Base-by-base conservation (phyloP, 2,329 filamentous ascomycete species). In the Pyrenophora teres region DNA sequence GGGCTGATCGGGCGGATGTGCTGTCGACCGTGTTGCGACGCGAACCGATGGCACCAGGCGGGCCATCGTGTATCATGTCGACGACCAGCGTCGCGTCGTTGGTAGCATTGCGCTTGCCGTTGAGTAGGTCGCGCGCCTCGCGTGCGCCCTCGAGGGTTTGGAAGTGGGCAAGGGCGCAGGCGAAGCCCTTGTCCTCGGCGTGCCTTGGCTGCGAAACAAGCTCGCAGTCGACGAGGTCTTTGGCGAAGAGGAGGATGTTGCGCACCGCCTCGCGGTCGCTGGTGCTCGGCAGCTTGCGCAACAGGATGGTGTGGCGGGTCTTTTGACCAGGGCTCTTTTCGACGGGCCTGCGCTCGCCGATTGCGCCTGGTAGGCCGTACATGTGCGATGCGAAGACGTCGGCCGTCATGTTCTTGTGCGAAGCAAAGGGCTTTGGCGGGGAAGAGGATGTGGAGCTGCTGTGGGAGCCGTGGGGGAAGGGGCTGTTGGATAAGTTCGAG, bases 191-290 rank as follows among this genome's bases (percentile, higher is more conserved):
- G 59, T 87, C 83, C 43, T 86, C 82, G 13, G 79, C 74, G 54
- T 77, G 76, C n/a, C 81, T 80, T 42, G 77, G 76, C 12, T 63
- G 55, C 4, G 77, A 72, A 13, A 86, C 74, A 54, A 87, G 80
- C 46, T 84, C 81, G 48, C 80, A 80, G 56, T 85, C 81, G 41
- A 85, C 73, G 41, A 87, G 77, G 56, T 87, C 83, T 61, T 84
- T 83, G 16, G 84, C 83, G 61, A 87, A 87, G n/a, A 86, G 76
- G 5, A 87, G 75, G 77, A 87, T 85, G 67, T 81, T 84, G 58
- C 81, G 79, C 49, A 87, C 77, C 15, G 81, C 77, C 56, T 86
- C 84, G 43, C 77, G 72, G 63, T 79, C 83, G 37, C 80, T 86
- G 66, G 80, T 84, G 52, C 76, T 78, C 3, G 84, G 83, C 12